Evolutionary conservation across 2,329 filamentous ascomycete genomes (phyloP).

Genomic region (Aureobasidium sp.): DNA sequence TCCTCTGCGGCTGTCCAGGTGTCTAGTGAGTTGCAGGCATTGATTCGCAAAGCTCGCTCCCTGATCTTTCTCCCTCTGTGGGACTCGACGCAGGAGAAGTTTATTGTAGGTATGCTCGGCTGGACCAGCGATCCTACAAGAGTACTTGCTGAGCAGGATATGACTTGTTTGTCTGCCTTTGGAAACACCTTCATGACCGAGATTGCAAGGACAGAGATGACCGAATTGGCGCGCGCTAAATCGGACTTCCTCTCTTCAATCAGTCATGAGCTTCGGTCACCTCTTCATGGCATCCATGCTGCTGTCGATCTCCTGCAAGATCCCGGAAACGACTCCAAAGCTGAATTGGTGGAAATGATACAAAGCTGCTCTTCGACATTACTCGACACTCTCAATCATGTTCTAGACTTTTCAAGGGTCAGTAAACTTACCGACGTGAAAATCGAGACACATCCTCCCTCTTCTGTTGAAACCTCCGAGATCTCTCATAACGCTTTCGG

Average conservation of each 20-base stretch:
- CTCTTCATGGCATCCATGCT: slow-evolving; percentile 25
- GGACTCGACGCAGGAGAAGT: slow-evolving; percentile 36
- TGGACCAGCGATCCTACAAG: slow-evolving; percentile 36
- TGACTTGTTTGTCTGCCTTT: slow-evolving; percentile 35
- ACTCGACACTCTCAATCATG: slow-evolving; percentile 33
- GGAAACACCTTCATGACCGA: slow-evolving; percentile 52
- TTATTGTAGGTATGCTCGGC: slow-evolving; percentile 36
- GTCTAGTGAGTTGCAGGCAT: neutral
- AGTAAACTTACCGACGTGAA: slow-evolving; percentile 15
- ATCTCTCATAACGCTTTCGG: neutral
- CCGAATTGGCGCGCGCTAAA: slow-evolving; percentile 34
- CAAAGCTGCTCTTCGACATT: slow-evolving; percentile 40
- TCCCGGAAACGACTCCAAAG: slow-evolving; percentile 30
- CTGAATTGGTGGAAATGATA: slow-evolving; percentile 37
- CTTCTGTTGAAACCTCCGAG: neutral
- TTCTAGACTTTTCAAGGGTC: slow-evolving; percentile 16
- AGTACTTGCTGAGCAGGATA: slow-evolving; percentile 22
- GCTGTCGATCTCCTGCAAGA: slow-evolving; percentile 37
- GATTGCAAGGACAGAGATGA: slow-evolving; percentile 41
- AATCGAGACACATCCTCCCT: neutral
- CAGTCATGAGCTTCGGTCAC: slow-evolving; percentile 31
- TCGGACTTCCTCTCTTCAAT: slow-evolving; percentile 36
- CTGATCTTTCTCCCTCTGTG: slow-evolving; percentile 45
- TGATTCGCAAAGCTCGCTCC: slow-evolving; percentile 22
- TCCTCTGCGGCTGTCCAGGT: neutral